Percentiles rank a stretch among this genome's conserved stretches.
phyloP scores from a whole-genome alignment of 257 asterid genomes.

The Coffea eugenioides region DNA sequence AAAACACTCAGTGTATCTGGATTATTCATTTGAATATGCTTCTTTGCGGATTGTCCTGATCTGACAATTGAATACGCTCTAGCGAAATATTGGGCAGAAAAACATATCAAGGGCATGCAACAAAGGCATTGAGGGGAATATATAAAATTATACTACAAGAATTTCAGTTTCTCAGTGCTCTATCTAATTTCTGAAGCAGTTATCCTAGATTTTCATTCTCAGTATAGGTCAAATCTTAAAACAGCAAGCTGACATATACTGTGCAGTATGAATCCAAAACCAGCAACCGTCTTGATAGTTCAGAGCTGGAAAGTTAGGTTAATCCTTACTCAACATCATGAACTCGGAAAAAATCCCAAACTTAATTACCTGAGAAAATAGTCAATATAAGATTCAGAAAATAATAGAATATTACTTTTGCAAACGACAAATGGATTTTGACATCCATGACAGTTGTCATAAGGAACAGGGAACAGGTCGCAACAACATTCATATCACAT shows the following conservation, averaged over 20 bases:
- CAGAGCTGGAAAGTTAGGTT: neutral
- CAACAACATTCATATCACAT: neutral
- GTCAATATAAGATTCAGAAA: neutral
- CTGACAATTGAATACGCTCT: neutral
- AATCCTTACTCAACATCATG: neutral
- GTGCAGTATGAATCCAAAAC: neutral
- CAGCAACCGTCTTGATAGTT: neutral
- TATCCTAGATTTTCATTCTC: neutral
- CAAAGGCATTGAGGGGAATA: neutral
- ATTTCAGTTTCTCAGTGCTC: neutral
- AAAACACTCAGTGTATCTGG: neutral
- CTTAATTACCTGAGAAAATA: too few species aligned
- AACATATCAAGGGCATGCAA: neutral
- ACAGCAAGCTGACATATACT: neutral
- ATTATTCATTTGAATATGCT: neutral
- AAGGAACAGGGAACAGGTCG: neutral
- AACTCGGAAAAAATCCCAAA: neutral
- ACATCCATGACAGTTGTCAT: neutral
- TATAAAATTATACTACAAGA: neutral
- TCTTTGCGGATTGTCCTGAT: neutral
- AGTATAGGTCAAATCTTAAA: neutral
- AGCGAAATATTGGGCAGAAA: neutral
- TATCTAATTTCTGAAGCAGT: neutral
- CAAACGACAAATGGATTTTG: neutral
- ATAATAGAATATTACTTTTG: neutral